phyloP scores from a whole-genome alignment of 805 yeast species.

The Cyberlindnera euphorbiiphila region DNA sequence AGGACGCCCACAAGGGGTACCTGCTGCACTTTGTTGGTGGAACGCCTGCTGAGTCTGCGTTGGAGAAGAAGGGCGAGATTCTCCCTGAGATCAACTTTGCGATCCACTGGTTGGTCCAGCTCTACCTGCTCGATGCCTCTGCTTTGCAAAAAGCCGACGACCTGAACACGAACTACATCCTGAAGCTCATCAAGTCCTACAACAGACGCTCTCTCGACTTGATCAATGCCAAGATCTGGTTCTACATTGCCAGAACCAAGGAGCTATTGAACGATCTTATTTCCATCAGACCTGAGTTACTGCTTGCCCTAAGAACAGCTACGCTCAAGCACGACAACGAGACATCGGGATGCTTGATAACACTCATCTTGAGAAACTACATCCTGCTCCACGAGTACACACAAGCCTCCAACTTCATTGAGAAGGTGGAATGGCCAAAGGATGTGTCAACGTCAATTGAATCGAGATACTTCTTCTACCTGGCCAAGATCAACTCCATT shows the following conservation, averaged over 20 bases:
- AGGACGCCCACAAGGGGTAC: slow-evolving; percentile 37
- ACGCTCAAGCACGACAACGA: slow-evolving; percentile 90
- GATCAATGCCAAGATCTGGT: slow-evolving; percentile 89
- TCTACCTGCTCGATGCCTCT: slow-evolving; percentile 64
- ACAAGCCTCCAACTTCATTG: slow-evolving; percentile 85
- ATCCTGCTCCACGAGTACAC: slow-evolving; percentile 73
- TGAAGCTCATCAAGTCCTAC: slow-evolving; percentile 50
- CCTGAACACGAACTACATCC: slow-evolving; percentile 49
- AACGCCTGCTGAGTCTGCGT: slow-evolving; percentile 30
- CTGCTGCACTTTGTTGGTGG: slow-evolving; percentile 39
- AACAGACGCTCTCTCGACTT: slow-evolving; percentile 84
- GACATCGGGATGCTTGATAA: slow-evolving; percentile 82
- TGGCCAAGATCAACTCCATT: slow-evolving; percentile 86
- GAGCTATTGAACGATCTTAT: slow-evolving; percentile 55
- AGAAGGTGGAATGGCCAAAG: slow-evolving; percentile 84
- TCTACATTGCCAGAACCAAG: slow-evolving; percentile 74
- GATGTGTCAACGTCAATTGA: slow-evolving; percentile 82
- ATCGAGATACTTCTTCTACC: slow-evolving; percentile 87
- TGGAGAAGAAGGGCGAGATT: slow-evolving; percentile 33
- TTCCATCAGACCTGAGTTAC: slow-evolving; percentile 64
- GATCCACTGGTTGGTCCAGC: slow-evolving; percentile 72
- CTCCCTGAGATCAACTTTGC: slow-evolving; percentile 80
- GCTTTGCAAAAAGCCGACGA: slow-evolving; percentile 45
- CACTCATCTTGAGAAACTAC: slow-evolving; percentile 80
- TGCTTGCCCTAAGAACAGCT: slow-evolving; percentile 78